phyloP scores from a whole-genome alignment of 257 asterid genomes.

The Galeopsis tetrahit region DNA sequence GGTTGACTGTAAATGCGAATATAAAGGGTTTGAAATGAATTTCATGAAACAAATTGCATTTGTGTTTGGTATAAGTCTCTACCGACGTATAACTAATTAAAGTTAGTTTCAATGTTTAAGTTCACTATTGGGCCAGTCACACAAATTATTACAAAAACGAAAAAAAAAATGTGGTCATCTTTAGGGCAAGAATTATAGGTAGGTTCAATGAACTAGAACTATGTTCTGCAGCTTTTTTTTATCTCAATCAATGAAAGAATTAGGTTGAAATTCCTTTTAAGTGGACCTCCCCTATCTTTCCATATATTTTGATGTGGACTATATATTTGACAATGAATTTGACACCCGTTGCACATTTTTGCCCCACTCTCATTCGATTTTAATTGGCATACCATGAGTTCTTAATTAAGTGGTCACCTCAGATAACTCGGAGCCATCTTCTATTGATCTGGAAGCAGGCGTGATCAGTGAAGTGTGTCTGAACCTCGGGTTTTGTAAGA shows the following conservation, averaged over 20 bases:
- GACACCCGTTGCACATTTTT: constrained; percentile 12
- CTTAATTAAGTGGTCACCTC: too few relatives aligned
- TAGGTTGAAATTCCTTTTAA: constrained; percentile 13
- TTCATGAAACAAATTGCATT: too few relatives aligned
- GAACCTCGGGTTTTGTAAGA: too few relatives aligned
- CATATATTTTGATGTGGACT: constrained; percentile 19
- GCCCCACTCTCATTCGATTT: constrained; percentile 7
- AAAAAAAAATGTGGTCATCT: not conserved
- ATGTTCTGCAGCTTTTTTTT: not conserved
- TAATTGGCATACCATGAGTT: too few relatives aligned
- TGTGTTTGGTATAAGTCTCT: too few relatives aligned
- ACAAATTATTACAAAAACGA: not conserved
- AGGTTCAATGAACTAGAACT: constrained; percentile 21
- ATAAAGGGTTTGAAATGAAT: too few relatives aligned
- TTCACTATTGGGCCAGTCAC: not conserved
- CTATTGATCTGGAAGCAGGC: too few relatives aligned
- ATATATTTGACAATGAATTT: not conserved
- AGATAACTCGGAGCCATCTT: too few relatives aligned
- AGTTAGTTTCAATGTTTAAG: not conserved
- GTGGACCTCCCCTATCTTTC: constrained; percentile 21
- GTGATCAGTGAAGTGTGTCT: too few relatives aligned
- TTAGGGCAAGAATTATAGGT: constrained; percentile 4
- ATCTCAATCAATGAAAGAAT: constrained; percentile 11
- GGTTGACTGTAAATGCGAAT: not conserved
- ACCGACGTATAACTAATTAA: too few relatives aligned